Percentiles rank a stretch among this genome's conserved stretches.
Conservation (phyloP, 306 rosid genomes). For the Lotus japonicus region DNA sequence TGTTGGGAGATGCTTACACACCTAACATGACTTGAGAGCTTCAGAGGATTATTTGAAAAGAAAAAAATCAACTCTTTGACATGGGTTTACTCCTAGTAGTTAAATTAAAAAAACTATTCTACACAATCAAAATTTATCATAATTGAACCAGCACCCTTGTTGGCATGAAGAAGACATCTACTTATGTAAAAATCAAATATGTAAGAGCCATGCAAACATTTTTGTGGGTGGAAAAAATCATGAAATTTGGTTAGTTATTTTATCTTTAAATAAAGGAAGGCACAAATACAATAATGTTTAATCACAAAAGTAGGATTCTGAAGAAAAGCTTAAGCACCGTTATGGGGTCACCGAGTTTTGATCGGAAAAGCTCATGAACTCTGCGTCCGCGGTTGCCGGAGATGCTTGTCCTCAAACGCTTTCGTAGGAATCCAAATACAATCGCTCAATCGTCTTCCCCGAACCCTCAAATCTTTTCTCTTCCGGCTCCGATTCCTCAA, state of each 20-base stretch:
- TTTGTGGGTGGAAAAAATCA: background rate
- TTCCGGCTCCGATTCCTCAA: conserved; percentile 52
- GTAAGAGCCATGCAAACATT: background rate
- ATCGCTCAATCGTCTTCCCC: conserved; percentile 11
- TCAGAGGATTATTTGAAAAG: too few relatives aligned
- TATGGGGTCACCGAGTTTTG: too few relatives aligned
- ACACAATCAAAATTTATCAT: too few relatives aligned
- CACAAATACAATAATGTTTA: too few relatives aligned
- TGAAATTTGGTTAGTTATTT: background rate
- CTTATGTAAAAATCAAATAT: background rate
- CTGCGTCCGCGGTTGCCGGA: background rate
- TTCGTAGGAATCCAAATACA: conserved; percentile 33
- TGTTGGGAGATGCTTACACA: too few relatives aligned
- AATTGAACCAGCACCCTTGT: too few relatives aligned
- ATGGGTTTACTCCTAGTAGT: too few relatives aligned
- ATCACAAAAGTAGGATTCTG: too few relatives aligned
- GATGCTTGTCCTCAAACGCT: conserved; percentile 42
- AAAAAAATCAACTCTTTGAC: too few relatives aligned
- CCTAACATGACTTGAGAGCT: too few relatives aligned
- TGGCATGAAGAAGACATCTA: background rate
- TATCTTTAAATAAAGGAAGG: background rate
- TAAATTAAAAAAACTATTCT: too few relatives aligned
- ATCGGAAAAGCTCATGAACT: background rate
- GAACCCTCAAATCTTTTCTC: conserved; percentile 42
- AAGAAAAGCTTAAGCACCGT: too few relatives aligned